Evolutionary conservation across 2,329 filamentous ascomycete genomes (phyloP).

Genomic region (Trichoderma sp.): DNA sequence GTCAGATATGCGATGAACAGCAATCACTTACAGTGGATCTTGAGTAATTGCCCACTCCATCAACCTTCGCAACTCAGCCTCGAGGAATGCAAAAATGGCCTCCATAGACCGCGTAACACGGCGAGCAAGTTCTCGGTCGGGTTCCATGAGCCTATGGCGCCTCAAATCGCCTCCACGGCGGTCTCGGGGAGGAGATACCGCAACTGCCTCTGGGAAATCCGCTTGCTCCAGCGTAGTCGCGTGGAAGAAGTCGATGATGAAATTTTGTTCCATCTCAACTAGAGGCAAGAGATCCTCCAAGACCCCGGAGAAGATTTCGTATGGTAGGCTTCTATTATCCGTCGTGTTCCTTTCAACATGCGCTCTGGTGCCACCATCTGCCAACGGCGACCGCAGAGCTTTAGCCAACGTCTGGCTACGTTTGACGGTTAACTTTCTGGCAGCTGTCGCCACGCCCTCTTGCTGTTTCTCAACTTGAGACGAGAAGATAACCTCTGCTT

Average conservation of each 20-base stretch:
- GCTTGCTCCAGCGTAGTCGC: slow-evolving; percentile 76
- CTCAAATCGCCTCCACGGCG: slow-evolving; percentile 71
- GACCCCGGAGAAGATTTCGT: slow-evolving; percentile 76
- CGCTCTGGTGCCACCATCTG: slow-evolving; percentile 54
- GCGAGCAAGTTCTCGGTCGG: slow-evolving; percentile 81
- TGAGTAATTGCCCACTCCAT: slow-evolving; percentile 78
- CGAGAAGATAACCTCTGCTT: slow-evolving; percentile 83
- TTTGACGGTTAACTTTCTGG: slow-evolving; percentile 89
- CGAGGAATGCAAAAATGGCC: slow-evolving; percentile 78
- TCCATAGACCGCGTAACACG: slow-evolving; percentile 86
- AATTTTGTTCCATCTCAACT: slow-evolving; percentile 93
- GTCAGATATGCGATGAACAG: neutral
- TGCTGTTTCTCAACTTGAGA: slow-evolving; percentile 80
- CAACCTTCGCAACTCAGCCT: slow-evolving; percentile 71
- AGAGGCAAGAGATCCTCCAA: slow-evolving; percentile 79
- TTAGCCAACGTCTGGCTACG: slow-evolving; percentile 83
- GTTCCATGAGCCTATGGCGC: slow-evolving; percentile 76
- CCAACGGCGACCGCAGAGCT: slow-evolving; percentile 64
- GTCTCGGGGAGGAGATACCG: slow-evolving; percentile 60
- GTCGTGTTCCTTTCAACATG: slow-evolving; percentile 55
- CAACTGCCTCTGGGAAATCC: slow-evolving; percentile 81
- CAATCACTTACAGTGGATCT: slow-evolving; percentile 70
- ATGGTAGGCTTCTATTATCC: slow-evolving; percentile 67
- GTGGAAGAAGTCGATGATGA: slow-evolving; percentile 95
- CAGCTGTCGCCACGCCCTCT: slow-evolving; percentile 70